A percentile compares a stretch with the other conserved stretches of the same genome.
These are phyloP conservation scores for Alternaria incomplexa DNA, from an alignment of 2,329 filamentous ascomycete genomes.

Conservation along the genomic window DNA sequence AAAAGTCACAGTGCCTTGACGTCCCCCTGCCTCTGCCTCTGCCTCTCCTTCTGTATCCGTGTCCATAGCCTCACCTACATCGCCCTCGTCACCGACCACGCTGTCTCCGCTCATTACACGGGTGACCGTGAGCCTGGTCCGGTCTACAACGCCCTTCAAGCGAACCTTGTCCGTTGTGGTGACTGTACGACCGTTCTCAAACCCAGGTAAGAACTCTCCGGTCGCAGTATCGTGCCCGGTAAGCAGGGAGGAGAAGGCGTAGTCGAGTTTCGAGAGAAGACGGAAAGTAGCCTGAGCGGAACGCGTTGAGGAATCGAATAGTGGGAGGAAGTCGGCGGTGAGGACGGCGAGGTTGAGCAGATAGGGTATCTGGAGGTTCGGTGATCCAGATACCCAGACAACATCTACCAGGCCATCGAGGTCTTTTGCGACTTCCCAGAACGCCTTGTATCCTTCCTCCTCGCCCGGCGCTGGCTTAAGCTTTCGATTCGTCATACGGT, in stretches of 20 bases:
- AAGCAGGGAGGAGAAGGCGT: constrained; percentile 79
- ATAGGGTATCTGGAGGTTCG: constrained; percentile 81
- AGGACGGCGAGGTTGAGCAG: constrained; percentile 78
- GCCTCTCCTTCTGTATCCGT: constrained; percentile 42
- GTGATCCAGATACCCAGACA: constrained; percentile 85
- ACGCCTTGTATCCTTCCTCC: constrained; percentile 63
- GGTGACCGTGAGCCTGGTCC: constrained; percentile 73
- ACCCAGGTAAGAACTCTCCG: constrained; percentile 71
- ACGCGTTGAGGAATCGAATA: constrained; percentile 71
- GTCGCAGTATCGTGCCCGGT: constrained; percentile 70
- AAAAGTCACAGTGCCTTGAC: constrained; percentile 32
- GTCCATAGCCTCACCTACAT: constrained; percentile 25
- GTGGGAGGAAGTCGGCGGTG: constrained; percentile 72
- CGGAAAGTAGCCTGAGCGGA: constrained; percentile 71
- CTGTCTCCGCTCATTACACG: constrained; percentile 67
- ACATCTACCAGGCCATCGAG: constrained; percentile 77
- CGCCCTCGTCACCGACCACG: constrained; percentile 47
- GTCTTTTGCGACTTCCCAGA: constrained; percentile 75
- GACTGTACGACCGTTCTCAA: constrained; percentile 66
- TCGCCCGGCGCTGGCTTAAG: constrained; percentile 51
- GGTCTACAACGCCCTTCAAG: constrained; percentile 79
- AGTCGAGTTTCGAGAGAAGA: constrained; percentile 78
- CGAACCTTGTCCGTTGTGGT: constrained; percentile 90
- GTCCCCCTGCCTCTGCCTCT: constrained; percentile 30
- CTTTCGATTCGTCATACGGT: constrained; percentile 51